These are phyloP conservation scores for Acanthamoeba rhysodes DNA, from an alignment of 208 protist species.

Conservation along the genomic window DNA sequence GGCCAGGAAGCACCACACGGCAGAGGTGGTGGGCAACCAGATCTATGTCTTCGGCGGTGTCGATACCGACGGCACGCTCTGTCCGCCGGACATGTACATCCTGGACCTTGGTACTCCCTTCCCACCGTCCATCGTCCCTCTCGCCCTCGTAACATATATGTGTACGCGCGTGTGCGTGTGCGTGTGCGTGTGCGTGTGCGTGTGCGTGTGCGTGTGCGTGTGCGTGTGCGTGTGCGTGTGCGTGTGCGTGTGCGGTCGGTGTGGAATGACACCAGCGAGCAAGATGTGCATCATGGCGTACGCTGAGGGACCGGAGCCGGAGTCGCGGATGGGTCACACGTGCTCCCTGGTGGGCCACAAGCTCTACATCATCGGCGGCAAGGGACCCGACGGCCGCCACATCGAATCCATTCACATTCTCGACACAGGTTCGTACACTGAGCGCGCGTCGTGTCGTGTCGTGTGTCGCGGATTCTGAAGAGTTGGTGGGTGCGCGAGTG, in stretches of 20 bases:
- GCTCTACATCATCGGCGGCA: constrained; percentile 9
- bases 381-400: not conserved
- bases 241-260: too few relatives aligned
- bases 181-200: too few relatives aligned
- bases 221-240: too few relatives aligned
- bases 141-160: too few relatives aligned
- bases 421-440: not conserved
- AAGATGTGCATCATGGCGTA: not conserved
- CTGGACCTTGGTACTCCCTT: not conserved
- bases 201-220: too few relatives aligned
- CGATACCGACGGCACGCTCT: not conserved
- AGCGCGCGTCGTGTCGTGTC: too few relatives aligned
- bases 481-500: not conserved
- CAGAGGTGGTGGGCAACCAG: not conserved
- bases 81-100: not conserved
- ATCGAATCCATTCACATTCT: not conserved
- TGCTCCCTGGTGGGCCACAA: not conserved
- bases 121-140: too few relatives aligned
- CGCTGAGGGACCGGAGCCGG: not conserved
- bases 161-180: too few relatives aligned
- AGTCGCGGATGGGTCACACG: not conserved
- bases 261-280: not conserved
- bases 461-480: too few relatives aligned
- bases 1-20: not conserved
- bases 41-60: not conserved